These are phyloP conservation scores for Clathrus columnatus DNA, from an alignment of 768 basidiomycete genomes.

Conservation along the genomic window DNA sequence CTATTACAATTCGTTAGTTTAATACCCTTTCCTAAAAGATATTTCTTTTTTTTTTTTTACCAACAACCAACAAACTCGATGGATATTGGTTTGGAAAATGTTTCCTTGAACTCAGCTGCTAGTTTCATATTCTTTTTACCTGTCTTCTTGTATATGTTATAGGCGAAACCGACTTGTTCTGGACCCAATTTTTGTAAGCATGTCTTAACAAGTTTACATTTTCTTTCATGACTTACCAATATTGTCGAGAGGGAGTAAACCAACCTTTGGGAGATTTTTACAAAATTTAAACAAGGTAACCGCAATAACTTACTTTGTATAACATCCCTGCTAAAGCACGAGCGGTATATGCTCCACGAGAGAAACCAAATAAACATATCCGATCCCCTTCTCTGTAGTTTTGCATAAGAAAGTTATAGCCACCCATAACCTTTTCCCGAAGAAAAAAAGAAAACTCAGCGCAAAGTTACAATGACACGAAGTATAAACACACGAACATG, in stretches of 20 bases:
- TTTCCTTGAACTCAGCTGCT: conserved; percentile 61
- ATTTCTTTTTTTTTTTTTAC: conserved; percentile 28
- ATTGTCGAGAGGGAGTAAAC: conserved; percentile 62
- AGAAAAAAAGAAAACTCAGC: not conserved
- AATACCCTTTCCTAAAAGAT: conserved; percentile 8
- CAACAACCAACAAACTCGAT: conserved; percentile 80
- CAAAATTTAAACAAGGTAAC: not conserved
- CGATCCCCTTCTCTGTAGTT: conserved; percentile 67
- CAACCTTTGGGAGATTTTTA: conserved; percentile 37
- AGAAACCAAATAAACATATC: conserved; percentile 74
- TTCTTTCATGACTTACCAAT: conserved; percentile 14
- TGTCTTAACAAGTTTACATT: not conserved
- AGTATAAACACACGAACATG: conserved; percentile 30
- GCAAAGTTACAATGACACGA: not conserved
- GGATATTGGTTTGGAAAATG: conserved; percentile 56
- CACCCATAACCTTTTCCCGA: conserved; percentile 38
- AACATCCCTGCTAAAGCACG: conserved; percentile 72
- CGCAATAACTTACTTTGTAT: conserved; percentile 52
- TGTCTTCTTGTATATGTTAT: conserved; percentile 54
- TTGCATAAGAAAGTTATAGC: conserved; percentile 73
- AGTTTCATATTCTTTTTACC: conserved; percentile 31
- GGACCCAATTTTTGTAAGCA: not conserved
- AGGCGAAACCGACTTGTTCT: conserved; percentile 67
- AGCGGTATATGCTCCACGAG: conserved; percentile 57
- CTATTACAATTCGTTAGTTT: conserved; percentile 26